phyloP scores from a whole-genome alignment of 805 yeast genomes.

The Metschnikowia continentalis region DNA sequence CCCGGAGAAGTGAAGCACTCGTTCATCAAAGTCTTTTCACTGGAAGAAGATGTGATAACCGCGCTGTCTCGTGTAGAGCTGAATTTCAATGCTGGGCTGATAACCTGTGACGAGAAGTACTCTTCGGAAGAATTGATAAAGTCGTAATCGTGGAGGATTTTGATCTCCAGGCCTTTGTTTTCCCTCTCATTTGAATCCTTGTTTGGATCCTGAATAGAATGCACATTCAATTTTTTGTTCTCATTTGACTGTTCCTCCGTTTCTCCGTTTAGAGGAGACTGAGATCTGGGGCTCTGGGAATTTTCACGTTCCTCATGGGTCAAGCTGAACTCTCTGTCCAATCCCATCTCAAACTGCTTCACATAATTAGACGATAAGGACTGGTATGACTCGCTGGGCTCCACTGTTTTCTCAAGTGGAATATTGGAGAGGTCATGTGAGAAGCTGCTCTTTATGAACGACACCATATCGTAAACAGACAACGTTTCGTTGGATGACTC shows the following conservation, averaged over 20 bases:
- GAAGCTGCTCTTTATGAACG: slow-evolving; percentile 1
- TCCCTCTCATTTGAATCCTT: too few species aligned
- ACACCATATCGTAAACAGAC: slow-evolving; percentile 7
- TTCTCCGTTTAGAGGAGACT: neutral
- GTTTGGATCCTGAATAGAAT: too few species aligned
- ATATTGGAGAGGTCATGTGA: neutral
- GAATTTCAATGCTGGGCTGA: slow-evolving; percentile 15
- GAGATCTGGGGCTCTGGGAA: neutral
- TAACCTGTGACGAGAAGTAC: slow-evolving; percentile 31
- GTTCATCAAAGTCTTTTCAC: slow-evolving; percentile 16
- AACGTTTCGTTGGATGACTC: slow-evolving; percentile 7
- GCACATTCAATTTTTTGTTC: too few species aligned
- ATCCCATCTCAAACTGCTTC: slow-evolving; percentile 23
- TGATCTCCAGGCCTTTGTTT: neutral
- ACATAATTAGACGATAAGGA: slow-evolving; percentile 28
- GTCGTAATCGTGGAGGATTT: neutral
- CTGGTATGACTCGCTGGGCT: slow-evolving; percentile 19
- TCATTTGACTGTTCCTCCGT: too few species aligned
- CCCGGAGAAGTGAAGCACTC: slow-evolving; percentile 4
- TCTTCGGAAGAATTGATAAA: slow-evolving; percentile 29
- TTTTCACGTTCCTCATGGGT: neutral
- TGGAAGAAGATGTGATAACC: slow-evolving; percentile 11
- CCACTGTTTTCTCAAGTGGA: neutral
- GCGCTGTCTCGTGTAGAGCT: slow-evolving; percentile 1
- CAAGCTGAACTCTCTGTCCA: slow-evolving; percentile 22